phyloP scores from a whole-genome alignment of 352 stramenopile species.

The Globisporangium mamillatum region DNA sequence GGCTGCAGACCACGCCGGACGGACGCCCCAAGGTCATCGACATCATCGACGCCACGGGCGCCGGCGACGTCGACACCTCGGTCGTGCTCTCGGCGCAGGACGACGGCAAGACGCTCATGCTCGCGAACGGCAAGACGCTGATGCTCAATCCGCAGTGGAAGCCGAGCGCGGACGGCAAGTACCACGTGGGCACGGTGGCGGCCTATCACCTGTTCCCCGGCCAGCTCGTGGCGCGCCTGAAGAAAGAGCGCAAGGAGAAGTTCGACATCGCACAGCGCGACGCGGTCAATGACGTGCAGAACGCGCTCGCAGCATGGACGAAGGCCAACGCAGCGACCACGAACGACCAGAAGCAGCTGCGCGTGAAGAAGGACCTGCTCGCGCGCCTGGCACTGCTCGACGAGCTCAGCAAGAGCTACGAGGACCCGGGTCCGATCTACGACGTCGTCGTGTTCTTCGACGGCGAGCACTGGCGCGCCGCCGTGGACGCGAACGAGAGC shows the following conservation, averaged over 20 bases:
- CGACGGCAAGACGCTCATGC: conserved; percentile 38
- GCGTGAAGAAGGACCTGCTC: conserved; percentile 83
- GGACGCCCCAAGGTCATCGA: conserved; percentile 93
- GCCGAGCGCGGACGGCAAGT: conserved; percentile 55
- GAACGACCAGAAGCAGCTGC: conserved; percentile 37
- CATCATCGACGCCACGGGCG: conserved; percentile 93
- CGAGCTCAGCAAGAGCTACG: conserved; percentile 66
- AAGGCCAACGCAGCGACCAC: conserved; percentile 69
- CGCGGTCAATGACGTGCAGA: conserved; percentile 65
- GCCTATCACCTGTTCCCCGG: conserved; percentile 90
- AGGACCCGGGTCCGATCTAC: conserved; percentile 92
- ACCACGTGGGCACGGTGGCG: conserved; percentile 80
- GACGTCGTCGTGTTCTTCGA: conserved; percentile 92
- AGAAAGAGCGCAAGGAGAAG: conserved; percentile 80
- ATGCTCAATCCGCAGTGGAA: conserved; percentile 77
- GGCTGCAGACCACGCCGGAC: conserved; percentile 83
- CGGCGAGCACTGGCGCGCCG: conserved; percentile 66
- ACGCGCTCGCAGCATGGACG: conserved; percentile 54
- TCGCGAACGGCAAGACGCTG: conserved; percentile 46
- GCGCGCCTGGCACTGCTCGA: conserved; percentile 66
- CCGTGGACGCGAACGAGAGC: conserved; percentile 81
- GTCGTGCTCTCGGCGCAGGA: conserved; percentile 51
- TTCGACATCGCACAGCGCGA: conserved; percentile 69
- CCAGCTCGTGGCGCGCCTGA: conserved; percentile 63
- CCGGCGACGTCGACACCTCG: conserved; percentile 92